Base-by-base conservation (phyloP, 495 filamentous ascomycete species). In the Xylaria intraflava region DNA sequence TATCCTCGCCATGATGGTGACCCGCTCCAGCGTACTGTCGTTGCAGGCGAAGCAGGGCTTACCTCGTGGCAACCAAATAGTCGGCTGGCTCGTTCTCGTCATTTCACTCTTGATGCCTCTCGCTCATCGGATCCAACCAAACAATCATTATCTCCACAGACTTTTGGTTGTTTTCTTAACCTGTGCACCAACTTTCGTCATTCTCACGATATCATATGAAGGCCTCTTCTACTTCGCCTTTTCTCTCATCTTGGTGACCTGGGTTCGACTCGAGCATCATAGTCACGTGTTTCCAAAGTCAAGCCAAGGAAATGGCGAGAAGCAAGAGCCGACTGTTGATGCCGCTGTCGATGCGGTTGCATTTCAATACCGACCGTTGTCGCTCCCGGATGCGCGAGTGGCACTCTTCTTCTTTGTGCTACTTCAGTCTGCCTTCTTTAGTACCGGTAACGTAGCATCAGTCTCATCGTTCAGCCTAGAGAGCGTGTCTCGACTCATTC, bases 151-250 rank as follows among this genome's bases (percentile, higher is more conserved):
- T 64, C 78, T 97, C 55, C 92, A 97, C 66, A 83, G 91, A 29
- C 76, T 97, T 14, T 76, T 92, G 63, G 80, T 95, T 57, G 79
- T 97, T 35, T 99, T 97, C 75, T 78, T 99, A 38, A 88, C 91
- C 11, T 97, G 95, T 64, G 85, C 90, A 0, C 94, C 94, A 0
- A 85, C 85, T 10, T 99, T 99, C 66, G 87, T 99, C 65, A 87
- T 97, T 60, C 85, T 99, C 54, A 95, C 90, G 22, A 97, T 96
- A 67, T 95, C 90, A 16, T 99, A 95, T 75, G 94, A 99, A 67
- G 93, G 94, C 0, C 76, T 99, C 3, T 99, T 99, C 71, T 97
- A 96, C 74, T 79, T 96, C 57, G 83, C 84, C 17, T 97, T 96
- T 70, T 90, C 83, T 62, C 74, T 86, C 40, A 84, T 86, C 19